Base-by-base conservation (phyloP, 2,329 filamentous ascomycete genomes). In the Colletotrichum orchidophilum region DNA sequence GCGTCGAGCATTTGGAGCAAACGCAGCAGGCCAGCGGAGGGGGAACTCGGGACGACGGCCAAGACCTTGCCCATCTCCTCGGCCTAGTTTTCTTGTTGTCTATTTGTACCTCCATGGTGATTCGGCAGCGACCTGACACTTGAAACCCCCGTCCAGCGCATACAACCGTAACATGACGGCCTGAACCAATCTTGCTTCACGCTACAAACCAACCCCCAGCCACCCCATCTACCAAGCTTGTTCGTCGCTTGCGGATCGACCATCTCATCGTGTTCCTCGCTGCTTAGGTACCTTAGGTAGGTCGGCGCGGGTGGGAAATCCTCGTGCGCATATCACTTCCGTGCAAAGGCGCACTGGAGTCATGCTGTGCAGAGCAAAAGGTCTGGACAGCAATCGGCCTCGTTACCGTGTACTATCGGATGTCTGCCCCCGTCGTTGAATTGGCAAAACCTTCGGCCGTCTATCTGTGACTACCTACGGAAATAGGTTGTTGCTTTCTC, bases 141-240 rank as follows among this genome's bases (percentile, higher is more conserved):
- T 70, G 70, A 70, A 72, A 72, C 70, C 31, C 39, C 55, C 42
- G 54, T 46, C 66, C 55, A 66, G 66, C 70, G 70, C 70, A 70
- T 70, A 72, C 66, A 65, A 64, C 66, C 46, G 66, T 29, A 70
- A 60, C 58, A 69, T 70, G 35, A 70, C 27, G 69, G 53, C 54
- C 60, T 65, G 54, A 50, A 29, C 59, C 66, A 63, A 70, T 64
- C 49, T 71, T 70, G 46, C 46, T 39, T 60, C 60, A 39, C 27
- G 59, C 35, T 29, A 54, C 66, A 46, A 65, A 70, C 15, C 39
- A 8, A 55, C 49, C 31, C 58, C 58, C 52, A 42, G 53, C 24
- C 46, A 49, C 50, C 42, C 52, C 62, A 53, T 57, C 46, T 61
- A 53, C 53, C 24, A 53, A 33, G 55, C 55, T 57, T 58, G 55